phyloP scores from a whole-genome alignment of 805 yeast species.

The Kuraishia capsulata region DNA sequence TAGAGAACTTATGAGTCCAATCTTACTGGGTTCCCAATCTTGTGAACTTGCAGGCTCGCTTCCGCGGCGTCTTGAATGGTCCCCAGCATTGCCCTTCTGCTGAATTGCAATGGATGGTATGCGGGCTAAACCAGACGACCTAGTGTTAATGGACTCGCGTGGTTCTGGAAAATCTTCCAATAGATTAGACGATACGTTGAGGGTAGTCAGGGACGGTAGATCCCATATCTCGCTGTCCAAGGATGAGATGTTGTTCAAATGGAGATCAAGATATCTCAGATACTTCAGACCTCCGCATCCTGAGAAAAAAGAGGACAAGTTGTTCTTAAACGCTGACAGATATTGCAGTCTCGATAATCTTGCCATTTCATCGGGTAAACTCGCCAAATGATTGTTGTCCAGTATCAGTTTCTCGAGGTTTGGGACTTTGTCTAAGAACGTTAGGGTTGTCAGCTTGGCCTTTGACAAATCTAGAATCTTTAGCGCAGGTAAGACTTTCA shows the following conservation, averaged over 20 bases:
- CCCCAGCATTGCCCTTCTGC: not conserved
- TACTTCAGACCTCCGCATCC: constrained; percentile 51
- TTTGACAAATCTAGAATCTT: constrained; percentile 69
- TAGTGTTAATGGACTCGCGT: not conserved
- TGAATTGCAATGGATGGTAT: not conserved
- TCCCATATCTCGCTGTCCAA: constrained; percentile 65
- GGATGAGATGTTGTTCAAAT: constrained; percentile 69
- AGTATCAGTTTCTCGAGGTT: constrained; percentile 64
- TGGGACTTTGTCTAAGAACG: constrained; percentile 51
- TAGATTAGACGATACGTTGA: constrained; percentile 71
- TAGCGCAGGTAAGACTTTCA: constrained; percentile 43
- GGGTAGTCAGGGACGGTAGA: constrained; percentile 40
- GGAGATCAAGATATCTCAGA: constrained; percentile 66
- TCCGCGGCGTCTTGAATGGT: constrained; percentile 12
- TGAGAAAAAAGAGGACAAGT: constrained; percentile 60
- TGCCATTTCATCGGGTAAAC: constrained; percentile 64
- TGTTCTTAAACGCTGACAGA: constrained; percentile 67
- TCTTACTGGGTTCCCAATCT: constrained; percentile 2
- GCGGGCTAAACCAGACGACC: not conserved
- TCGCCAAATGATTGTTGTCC: constrained; percentile 75
- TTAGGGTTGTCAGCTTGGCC: constrained; percentile 71
- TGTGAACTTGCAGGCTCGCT: constrained; percentile 1
- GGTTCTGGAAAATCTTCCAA: constrained; percentile 47
- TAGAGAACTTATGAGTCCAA: constrained; percentile 20
- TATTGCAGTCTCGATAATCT: constrained; percentile 48